Conservation (phyloP, 345 rosid species). For the Syzygium grande region DNA sequence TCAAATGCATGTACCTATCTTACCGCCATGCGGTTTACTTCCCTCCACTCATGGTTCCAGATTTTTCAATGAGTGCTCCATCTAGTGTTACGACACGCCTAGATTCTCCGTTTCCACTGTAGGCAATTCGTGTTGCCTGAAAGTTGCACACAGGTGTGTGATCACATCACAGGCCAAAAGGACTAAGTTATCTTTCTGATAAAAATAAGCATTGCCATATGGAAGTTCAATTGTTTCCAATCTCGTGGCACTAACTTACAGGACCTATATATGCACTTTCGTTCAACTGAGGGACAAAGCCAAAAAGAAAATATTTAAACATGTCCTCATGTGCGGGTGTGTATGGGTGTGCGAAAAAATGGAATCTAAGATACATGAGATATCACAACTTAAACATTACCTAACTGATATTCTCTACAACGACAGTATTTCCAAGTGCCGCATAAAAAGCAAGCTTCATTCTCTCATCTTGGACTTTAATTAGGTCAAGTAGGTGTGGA, state of each 20-base stretch:
- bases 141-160: slow-evolving; percentile 2
- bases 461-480: slow-evolving; percentile 80
- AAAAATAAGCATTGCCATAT: background rate
- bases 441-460: slow-evolving; percentile 94
- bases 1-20: slow-evolving; percentile 92
- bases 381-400: slow-evolving; percentile 15
- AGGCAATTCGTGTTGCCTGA: slow-evolving; percentile 90
- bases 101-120: slow-evolving; percentile 68
- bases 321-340: too few relatives aligned
- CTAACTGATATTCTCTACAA: slow-evolving; percentile 89
- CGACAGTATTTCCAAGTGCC: slow-evolving; percentile 71
- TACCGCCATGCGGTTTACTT: slow-evolving; percentile 90
- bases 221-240: background rate
- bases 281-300: background rate
- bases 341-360: background rate
- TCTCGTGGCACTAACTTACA: background rate
- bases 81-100: slow-evolving; percentile 91
- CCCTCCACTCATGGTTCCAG: slow-evolving; percentile 99
- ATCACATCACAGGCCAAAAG: background rate
- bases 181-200: background rate
- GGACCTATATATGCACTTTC: background rate
- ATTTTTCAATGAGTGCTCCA: slow-evolving; percentile 90
- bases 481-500: slow-evolving; percentile 88
- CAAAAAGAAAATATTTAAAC: background rate
- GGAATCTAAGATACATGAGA: background rate